phyloP scores from a whole-genome alignment of 257 asterid species.

The Leonotis leonurus region DNA sequence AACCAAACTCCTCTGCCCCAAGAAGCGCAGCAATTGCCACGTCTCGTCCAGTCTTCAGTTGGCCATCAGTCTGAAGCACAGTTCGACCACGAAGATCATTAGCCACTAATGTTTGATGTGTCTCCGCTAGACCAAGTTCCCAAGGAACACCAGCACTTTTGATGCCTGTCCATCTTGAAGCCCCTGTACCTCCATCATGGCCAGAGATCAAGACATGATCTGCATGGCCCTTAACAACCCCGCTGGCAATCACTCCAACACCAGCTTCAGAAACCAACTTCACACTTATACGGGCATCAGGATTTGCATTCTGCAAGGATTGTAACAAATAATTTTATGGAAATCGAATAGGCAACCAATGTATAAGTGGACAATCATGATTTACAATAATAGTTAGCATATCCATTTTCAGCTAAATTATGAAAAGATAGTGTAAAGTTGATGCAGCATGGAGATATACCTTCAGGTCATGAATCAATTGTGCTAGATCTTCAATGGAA shows the following conservation, averaged over 20 bases:
- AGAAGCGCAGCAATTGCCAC: slow-evolving; percentile 97
- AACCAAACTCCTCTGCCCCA: slow-evolving; percentile 99
- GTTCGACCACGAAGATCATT: slow-evolving; percentile 98
- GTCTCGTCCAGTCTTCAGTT: slow-evolving; percentile 94
- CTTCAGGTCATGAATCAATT: slow-evolving; percentile 95
- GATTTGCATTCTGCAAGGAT: slow-evolving; percentile 74
- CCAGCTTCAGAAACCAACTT: slow-evolving; percentile 99
- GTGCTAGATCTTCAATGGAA: slow-evolving; percentile 98
- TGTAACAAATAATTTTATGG: not conserved
- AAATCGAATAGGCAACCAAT: not conserved
- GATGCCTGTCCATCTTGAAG: slow-evolving; percentile 98
- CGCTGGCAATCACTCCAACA: slow-evolving; percentile 97
- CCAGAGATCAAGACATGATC: slow-evolving; percentile 97
- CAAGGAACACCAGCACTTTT: slow-evolving; percentile 99
- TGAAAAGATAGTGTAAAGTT: not conserved
- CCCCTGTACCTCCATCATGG: slow-evolving; percentile 99
- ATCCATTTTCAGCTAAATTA: not conserved
- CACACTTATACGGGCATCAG: slow-evolving; percentile 93
- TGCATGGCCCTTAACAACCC: slow-evolving; percentile 98
- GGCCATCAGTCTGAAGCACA: slow-evolving; percentile 92
- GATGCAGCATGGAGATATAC: slow-evolving; percentile 24
- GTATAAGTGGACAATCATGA: not conserved
- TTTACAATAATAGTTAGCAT: not conserved
- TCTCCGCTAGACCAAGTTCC: slow-evolving; percentile 99
- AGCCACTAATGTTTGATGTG: slow-evolving; percentile 97